Evolutionary conservation across 208 protist species (phyloP).

Genomic region (Trypanosoma caninum): DNA sequence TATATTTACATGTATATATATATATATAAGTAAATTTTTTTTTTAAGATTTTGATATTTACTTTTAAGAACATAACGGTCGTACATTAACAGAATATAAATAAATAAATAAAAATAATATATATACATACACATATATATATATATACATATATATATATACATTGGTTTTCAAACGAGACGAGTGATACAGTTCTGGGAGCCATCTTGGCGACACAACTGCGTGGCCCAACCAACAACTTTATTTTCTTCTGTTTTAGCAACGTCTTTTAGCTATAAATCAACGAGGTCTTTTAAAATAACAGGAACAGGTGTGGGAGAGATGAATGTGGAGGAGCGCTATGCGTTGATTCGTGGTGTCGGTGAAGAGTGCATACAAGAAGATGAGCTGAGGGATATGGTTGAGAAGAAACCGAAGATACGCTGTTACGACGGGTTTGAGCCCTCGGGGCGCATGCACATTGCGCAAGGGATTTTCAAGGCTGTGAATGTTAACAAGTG

Average conservation of each 20-base stretch:
- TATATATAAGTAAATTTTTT: constrained; percentile 27
- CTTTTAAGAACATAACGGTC: too few species aligned
- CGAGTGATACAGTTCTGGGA: constrained; percentile 15
- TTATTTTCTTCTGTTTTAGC: too few species aligned
- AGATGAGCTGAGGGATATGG: constrained; percentile 87
- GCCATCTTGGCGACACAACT: constrained; percentile 4
- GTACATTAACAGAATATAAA: too few species aligned
- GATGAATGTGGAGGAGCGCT: constrained; percentile 56
- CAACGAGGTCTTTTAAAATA: background rate
- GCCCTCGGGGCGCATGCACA: constrained; percentile 99
- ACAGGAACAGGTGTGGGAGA: background rate
- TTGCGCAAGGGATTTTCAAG: constrained; percentile 99
- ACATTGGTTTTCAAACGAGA: constrained; percentile 23
- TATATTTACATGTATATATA: constrained; percentile 28
- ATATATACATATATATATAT: constrained; percentile 25
- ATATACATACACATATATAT: too few species aligned
- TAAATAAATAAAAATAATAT: too few species aligned
- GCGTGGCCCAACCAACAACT: background rate
- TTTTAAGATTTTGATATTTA: constrained; percentile 14
- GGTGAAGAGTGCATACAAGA: constrained; percentile 97
- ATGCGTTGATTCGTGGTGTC: constrained; percentile 84
- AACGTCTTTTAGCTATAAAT: constrained; percentile 10
- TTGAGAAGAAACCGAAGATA: constrained; percentile 91
- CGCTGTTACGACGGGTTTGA: constrained; percentile 99
- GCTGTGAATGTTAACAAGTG: constrained; percentile 99